These are phyloP conservation scores for Diaporthe sp. DNA, from an alignment of 2,329 filamentous ascomycete species.

Conservation along the genomic window DNA sequence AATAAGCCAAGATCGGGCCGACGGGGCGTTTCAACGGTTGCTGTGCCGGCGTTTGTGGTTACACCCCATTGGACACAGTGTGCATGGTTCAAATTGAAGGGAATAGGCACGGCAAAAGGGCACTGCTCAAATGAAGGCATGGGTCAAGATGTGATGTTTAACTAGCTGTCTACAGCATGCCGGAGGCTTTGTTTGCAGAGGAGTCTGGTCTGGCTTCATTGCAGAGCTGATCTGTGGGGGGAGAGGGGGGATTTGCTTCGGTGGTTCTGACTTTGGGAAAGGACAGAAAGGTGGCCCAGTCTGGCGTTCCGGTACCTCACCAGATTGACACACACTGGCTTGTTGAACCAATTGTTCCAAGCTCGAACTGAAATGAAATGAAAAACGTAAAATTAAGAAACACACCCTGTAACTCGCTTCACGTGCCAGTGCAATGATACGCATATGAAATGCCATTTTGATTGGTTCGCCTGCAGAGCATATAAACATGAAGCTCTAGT, in stretches of 20 bases:
- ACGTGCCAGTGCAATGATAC: not conserved
- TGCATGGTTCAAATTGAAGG: constrained; percentile 9
- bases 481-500: constrained; percentile 3
- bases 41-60: constrained; percentile 14
- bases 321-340: constrained; percentile 28
- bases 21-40: constrained; percentile 22
- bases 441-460: not conserved
- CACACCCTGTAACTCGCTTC: not conserved
- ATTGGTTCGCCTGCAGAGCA: not conserved
- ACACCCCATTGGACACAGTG: not conserved
- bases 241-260: no score
- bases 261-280: not conserved
- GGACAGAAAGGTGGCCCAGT: constrained; percentile 10
- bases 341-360: constrained; percentile 32
- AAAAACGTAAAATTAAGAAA: constrained; percentile 15
- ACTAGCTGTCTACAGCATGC: not conserved
- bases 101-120: not conserved
- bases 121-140: not conserved
- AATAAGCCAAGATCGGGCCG: not conserved
- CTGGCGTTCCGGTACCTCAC: constrained; percentile 12
- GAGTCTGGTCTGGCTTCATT: constrained; percentile 13
- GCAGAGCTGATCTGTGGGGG: not conserved
- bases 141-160: not conserved
- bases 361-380: constrained; percentile 7
- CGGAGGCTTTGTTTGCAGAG: not conserved